A percentile compares a stretch with the other conserved stretches of the same genome.
phyloP scores from a whole-genome alignment of 495 filamentous ascomycete genomes.

The Podospora bellae-mahoneyi region DNA sequence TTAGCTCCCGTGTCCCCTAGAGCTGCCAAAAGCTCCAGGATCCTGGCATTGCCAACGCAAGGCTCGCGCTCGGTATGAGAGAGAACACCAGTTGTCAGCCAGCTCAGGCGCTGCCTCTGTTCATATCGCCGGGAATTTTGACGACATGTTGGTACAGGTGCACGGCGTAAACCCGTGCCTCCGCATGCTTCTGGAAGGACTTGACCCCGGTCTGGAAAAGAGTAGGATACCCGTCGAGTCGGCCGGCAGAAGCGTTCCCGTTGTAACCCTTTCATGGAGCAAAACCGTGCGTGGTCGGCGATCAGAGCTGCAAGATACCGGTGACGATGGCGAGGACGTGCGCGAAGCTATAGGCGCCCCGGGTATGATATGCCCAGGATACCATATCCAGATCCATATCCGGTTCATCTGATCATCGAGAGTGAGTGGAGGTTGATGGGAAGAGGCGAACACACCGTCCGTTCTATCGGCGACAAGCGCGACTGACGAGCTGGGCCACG shows the following conservation, averaged over 20 bases:
- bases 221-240: not conserved
- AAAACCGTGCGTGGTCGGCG: not conserved
- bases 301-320: not conserved
- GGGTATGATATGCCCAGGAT: not conserved
- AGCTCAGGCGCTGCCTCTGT: not conserved
- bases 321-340: slow-evolving; percentile 1
- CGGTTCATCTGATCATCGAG: slow-evolving; percentile 19
- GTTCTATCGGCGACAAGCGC: slow-evolving; percentile 21
- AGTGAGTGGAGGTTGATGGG: not conserved
- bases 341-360: not conserved
- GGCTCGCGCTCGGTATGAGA: not conserved
- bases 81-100: not conserved
- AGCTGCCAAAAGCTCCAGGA: slow-evolving; percentile 5
- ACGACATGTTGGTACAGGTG: too few relatives aligned
- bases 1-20: slow-evolving; percentile 18
- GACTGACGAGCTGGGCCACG: slow-evolving; percentile 27
- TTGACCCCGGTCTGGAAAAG: not conserved
- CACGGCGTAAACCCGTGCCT: not conserved
- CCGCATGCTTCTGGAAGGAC: not conserved
- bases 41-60: not conserved
- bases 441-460: slow-evolving; percentile 7
- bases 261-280: slow-evolving; percentile 1
- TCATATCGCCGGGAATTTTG: not conserved
- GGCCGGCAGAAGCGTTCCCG: slow-evolving; percentile 4
- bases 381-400: not conserved